Conservation (phyloP, 768 basidiomycete species). For the Russula sp. region DNA sequence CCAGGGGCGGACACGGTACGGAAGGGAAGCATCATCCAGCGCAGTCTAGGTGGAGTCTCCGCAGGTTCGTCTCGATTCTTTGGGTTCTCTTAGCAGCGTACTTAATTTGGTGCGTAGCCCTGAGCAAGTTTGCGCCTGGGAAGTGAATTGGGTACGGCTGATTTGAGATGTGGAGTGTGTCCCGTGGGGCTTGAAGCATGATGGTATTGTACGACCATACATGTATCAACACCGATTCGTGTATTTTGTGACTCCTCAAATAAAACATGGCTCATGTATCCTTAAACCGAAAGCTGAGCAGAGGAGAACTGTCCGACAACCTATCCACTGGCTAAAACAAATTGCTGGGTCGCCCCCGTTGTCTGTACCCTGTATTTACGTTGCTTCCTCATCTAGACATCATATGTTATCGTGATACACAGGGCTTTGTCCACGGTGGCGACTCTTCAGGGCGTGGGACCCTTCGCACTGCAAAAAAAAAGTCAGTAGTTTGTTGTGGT, state of each 20-base stretch:
- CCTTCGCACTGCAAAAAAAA: slow-evolving; percentile 22
- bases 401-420: neutral
- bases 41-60: neutral
- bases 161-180: neutral
- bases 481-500: neutral
- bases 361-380: too few relatives aligned
- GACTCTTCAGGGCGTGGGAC: slow-evolving; percentile 35
- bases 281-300: neutral
- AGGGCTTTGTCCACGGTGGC: slow-evolving; percentile 31
- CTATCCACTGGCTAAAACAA: too few relatives aligned
- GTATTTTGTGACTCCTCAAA: neutral
- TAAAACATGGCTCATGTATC: neutral
- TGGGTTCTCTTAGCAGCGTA: neutral
- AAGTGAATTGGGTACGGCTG: neutral
- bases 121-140: slow-evolving; percentile 5
- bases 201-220: neutral
- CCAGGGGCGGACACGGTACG: neutral
- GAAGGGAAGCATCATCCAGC: neutral
- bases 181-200: neutral
- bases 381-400: neutral
- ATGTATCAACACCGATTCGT: neutral
- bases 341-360: too few relatives aligned
- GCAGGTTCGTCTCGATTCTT: slow-evolving; percentile 8
- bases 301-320: too few relatives aligned
- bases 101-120: neutral